phyloP scores from a whole-genome alignment of 2,329 filamentous ascomycete genomes.

The Ceratocystis eucalypticola region DNA sequence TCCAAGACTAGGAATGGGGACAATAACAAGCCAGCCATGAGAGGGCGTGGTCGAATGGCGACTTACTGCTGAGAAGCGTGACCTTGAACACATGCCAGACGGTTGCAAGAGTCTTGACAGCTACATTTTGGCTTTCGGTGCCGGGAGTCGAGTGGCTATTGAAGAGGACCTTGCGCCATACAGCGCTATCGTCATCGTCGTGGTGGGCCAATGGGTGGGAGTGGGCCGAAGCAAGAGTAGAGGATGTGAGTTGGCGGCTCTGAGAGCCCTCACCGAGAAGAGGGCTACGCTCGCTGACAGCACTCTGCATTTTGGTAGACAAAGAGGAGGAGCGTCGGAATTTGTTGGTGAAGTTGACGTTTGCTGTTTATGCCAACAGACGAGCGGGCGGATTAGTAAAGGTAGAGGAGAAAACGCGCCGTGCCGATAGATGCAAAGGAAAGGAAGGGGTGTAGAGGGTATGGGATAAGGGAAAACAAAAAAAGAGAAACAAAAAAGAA shows the following conservation, averaged over 20 bases:
- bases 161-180: constrained; percentile 28
- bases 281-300: constrained; percentile 30
- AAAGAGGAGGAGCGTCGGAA: constrained; percentile 19
- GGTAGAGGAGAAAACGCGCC: neutral
- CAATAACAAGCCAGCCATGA: neutral
- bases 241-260: neutral
- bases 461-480: neutral
- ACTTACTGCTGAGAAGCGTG: constrained; percentile 46
- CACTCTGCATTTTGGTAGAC: constrained; percentile 18
- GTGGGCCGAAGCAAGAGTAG: constrained; percentile 3
- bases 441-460: neutral
- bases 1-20: neutral
- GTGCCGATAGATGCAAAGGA: neutral
- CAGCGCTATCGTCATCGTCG: constrained; percentile 8
- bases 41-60: neutral
- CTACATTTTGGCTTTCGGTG: constrained; percentile 31
- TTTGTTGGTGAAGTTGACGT: constrained; percentile 24
- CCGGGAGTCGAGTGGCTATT: constrained; percentile 39
- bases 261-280: constrained; percentile 28
- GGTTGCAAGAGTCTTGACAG: constrained; percentile 14
- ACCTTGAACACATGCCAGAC: constrained; percentile 44
- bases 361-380: constrained; percentile 21
- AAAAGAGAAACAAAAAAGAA: constrained; percentile 3
- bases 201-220: neutral
- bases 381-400: neutral